Evolutionary conservation across 106 monocot species (phyloP), one percentile per base, ranked within the genome.

Genomic region (Chionographis japonica): DNA sequence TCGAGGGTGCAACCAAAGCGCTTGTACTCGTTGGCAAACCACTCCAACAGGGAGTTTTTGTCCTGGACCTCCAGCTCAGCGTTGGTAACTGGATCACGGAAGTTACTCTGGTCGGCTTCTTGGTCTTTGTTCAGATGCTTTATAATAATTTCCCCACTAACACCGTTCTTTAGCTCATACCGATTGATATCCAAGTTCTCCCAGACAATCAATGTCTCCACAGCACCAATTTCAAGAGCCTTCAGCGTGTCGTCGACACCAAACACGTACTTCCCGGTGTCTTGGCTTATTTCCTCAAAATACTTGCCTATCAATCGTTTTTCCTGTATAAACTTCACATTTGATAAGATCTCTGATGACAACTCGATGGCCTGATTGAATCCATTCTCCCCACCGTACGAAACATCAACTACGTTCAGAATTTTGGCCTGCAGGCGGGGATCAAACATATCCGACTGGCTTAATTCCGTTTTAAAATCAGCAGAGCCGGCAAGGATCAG

Each of bases 391-490:
- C 86, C 86, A 8, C 86, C 86, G 69, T 82, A 86, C 11, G 86
- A 86, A 16, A 86, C 82, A 72, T 86, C 86, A 54, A 86, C 86
- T 13, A 86, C 81, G 62, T 86, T 86, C 5, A 86, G 59, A 20
- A 86, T 86, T 54, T 86, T 86, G 19, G 72, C 76, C 57, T 83
- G 86, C 2, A 86, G 79, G 3, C 86, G 78, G 10, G 66, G 86
- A 65, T 86, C 86, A 74, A 86, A 86, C 86, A 86, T 83, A 46
- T 86, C 83, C 46, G 83, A 86, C 66, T 86, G 82, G 73, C 86
- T 83, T 40, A 86, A 64, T 54, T 86, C 83, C 15, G 79, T 86
- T 60, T 86, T 86, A 57, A 86, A 86, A 72, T 83, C 86, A 58
- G 86, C 86, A 40, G 86, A 86, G 42, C 86, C 86, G 50, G 86